Conservation (phyloP, 148 eudicot genomes). For the Silene uniflora region DNA sequence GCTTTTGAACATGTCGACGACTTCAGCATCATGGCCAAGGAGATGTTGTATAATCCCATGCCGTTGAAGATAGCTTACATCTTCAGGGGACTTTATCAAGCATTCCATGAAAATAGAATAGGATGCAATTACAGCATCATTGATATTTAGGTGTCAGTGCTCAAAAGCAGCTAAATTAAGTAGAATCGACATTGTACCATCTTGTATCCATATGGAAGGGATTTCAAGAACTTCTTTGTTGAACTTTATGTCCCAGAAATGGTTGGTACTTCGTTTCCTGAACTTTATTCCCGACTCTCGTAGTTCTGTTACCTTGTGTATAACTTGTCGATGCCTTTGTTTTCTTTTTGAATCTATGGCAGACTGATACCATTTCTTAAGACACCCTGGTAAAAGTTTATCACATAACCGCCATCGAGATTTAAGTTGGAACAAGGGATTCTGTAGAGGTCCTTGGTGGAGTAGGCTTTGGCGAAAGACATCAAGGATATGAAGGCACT, state of each 20-base stretch:
- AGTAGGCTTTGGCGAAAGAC: constrained; percentile 25
- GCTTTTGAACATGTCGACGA: constrained; percentile 53
- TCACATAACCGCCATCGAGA: constrained; percentile 4
- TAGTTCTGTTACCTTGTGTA: constrained; percentile 58
- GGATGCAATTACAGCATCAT: constrained; percentile 19
- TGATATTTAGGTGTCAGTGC: constrained; percentile 33
- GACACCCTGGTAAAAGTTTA: not conserved
- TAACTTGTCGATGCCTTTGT: constrained; percentile 39
- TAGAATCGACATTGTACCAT: constrained; percentile 33
- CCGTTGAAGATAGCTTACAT: constrained; percentile 37
- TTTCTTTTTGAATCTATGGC: constrained; percentile 20
- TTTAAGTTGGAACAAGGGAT: not conserved
- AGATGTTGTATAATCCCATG: constrained; percentile 60
- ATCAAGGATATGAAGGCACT: constrained; percentile 31
- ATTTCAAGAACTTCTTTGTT: constrained; percentile 49
- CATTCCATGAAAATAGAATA: constrained; percentile 26
- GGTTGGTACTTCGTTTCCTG: constrained; percentile 43
- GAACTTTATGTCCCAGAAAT: constrained; percentile 62
- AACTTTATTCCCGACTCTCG: constrained; percentile 56
- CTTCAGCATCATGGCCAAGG: constrained; percentile 58
- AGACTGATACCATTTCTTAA: constrained; percentile 39
- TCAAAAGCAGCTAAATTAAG: constrained; percentile 56
- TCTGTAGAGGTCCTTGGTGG: not conserved
- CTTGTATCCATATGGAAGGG: constrained; percentile 24
- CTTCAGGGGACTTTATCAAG: constrained; percentile 22